phyloP scores from a whole-genome alignment of 2,329 filamentous ascomycete species.

The Cladophialophora yegresii region DNA sequence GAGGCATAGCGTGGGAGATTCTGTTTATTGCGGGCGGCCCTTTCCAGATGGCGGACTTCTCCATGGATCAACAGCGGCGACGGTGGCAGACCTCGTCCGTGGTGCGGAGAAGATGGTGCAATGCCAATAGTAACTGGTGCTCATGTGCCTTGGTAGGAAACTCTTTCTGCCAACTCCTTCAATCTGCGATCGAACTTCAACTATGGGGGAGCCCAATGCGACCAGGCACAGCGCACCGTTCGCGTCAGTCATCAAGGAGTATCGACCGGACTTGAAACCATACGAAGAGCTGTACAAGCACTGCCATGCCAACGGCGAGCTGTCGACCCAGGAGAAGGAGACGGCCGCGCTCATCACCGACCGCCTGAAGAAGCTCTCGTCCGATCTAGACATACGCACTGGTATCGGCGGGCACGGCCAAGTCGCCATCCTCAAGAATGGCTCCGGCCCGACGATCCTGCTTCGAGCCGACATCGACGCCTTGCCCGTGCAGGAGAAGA shows the following conservation, averaged over 20 bases:
- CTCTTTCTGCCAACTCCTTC: background rate
- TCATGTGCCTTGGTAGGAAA: background rate
- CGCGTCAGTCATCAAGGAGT: conserved; percentile 39
- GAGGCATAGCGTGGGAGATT: background rate
- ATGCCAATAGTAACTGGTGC: background rate
- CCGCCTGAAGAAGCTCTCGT: conserved; percentile 43
- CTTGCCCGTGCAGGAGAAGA: conserved; percentile 53
- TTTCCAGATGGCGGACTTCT: conserved; percentile 23
- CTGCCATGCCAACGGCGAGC: conserved; percentile 61
- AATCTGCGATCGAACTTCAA: background rate
- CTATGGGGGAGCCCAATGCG: background rate
- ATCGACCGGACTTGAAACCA: conserved; percentile 46
- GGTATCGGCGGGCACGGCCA: conserved; percentile 52
- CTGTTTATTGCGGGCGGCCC: background rate
- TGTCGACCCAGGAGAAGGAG: conserved; percentile 58
- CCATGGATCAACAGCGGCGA: conserved; percentile 9
- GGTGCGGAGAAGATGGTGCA: conserved; percentile 6
- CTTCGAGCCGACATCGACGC: conserved; percentile 55
- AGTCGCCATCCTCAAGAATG: conserved; percentile 48
- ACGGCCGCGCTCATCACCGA: conserved; percentile 54
- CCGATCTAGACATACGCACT: conserved; percentile 43
- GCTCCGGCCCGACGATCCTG: conserved; percentile 49
- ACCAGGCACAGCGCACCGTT: conserved; percentile 15
- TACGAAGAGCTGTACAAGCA: conserved; percentile 61
- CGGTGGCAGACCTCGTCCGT: background rate